Evolutionary conservation across 441 rosid genomes (phyloP).

Genomic region (Corymbia citriodora): DNA sequence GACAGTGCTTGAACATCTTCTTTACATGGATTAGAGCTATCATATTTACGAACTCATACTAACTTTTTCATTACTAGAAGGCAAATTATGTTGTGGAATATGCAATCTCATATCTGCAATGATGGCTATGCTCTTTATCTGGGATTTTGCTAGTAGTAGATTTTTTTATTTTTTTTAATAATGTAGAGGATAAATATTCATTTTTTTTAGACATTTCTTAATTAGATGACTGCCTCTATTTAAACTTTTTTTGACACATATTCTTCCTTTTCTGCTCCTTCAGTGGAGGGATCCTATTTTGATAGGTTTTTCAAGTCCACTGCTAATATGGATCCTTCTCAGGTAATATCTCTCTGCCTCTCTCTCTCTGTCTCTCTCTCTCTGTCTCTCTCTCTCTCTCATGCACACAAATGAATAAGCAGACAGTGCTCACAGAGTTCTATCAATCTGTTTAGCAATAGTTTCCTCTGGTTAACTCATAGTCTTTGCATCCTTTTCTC

Average conservation of each 20-base stretch:
- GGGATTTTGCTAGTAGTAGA: neutral
- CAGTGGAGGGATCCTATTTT: constrained; percentile 78
- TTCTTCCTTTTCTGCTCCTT: constrained; percentile 7
- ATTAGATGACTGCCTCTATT: neutral
- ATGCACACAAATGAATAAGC: neutral
- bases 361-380: neutral
- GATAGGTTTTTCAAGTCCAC: constrained; percentile 75
- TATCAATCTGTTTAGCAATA: neutral
- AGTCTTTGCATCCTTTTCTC: neutral
- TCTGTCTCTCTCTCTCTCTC: neutral
- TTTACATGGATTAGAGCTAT: neutral
- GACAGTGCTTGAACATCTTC: neutral
- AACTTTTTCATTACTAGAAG: neutral
- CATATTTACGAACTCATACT: neutral
- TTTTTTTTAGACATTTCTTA: neutral
- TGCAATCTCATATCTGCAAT: neutral
- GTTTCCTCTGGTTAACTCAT: neutral
- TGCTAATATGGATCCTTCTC: constrained; percentile 61
- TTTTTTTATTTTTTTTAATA: neutral
- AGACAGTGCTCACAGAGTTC: neutral
- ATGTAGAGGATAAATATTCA: neutral
- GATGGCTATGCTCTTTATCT: neutral
- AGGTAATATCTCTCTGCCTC: constrained; percentile 29
- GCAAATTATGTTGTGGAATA: neutral
- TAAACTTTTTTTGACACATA: neutral